These are phyloP conservation scores for Fraxinus albicans DNA, from an alignment of 305 asterid species.

Conservation along the genomic window DNA sequence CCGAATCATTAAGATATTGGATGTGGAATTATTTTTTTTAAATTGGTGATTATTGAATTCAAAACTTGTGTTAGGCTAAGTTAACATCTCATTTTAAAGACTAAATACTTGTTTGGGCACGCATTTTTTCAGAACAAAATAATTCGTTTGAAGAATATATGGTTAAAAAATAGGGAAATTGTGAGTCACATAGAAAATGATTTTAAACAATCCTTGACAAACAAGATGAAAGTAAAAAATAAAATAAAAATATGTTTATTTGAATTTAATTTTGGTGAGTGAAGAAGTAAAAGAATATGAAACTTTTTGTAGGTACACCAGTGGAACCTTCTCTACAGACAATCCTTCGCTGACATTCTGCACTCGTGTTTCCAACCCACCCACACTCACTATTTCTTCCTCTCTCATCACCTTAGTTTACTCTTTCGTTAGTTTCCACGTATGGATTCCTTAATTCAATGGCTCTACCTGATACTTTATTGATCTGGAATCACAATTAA, in stretches of 20 bases:
- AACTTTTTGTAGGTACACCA: slow-evolving; percentile 22
- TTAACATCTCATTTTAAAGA: neutral
- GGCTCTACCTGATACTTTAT: neutral
- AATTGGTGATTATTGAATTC: neutral
- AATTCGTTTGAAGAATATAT: too few relatives aligned
- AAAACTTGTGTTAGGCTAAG: neutral
- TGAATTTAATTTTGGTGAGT: neutral
- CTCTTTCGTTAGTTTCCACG: neutral
- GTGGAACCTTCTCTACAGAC: slow-evolving; percentile 32
- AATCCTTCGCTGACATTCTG: slow-evolving; percentile 51
- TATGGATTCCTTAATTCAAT: neutral
- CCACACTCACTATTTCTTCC: neutral
- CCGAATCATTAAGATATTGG: neutral
- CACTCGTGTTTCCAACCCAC: slow-evolving; percentile 36
- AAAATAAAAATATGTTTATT: neutral
- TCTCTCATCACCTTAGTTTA: neutral
- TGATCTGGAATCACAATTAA: neutral
- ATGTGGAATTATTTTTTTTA: neutral
- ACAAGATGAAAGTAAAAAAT: neutral
- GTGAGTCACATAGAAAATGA: neutral
- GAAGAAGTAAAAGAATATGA: neutral
- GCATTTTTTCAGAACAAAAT: too few relatives aligned
- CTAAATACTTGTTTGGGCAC: neutral
- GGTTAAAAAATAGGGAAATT: neutral
- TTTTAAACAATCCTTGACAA: neutral